Conservation (phyloP, 2,329 filamentous ascomycete genomes). For the Cladosporium sp. region DNA sequence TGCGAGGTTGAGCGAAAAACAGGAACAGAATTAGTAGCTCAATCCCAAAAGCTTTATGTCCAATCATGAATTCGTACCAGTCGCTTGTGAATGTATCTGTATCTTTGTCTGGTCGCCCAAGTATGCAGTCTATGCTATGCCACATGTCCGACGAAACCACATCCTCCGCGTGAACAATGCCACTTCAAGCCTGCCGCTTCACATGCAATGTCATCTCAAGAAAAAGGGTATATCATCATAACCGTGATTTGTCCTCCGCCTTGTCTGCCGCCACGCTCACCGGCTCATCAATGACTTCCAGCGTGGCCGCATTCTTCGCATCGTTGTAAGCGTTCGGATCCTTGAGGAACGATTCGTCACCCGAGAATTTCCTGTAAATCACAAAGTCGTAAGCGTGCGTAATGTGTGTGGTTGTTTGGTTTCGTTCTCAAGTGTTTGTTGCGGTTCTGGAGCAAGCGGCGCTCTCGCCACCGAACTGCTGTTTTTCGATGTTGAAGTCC, state of each 20-base stretch:
- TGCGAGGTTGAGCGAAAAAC: conserved; percentile 6
- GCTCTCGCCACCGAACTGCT: conserved; percentile 11
- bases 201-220: background rate
- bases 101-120: background rate
- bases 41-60: conserved; percentile 14
- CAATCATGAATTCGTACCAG: conserved; percentile 7
- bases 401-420: conserved; percentile 1
- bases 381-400: conserved; percentile 16
- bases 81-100: background rate
- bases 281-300: conserved; percentile 10
- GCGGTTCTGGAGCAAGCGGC: background rate
- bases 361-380: conserved; percentile 51
- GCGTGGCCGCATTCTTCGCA: conserved; percentile 23
- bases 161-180: background rate
- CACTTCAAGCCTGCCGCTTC: background rate
- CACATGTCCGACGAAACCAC: background rate
- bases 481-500: conserved; percentile 36
- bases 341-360: conserved; percentile 57
- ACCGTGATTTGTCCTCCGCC: conserved; percentile 16
- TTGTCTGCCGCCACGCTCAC: background rate
- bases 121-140: background rate
- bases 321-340: conserved; percentile 43
- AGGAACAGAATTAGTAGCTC: conserved; percentile 20
- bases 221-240: conserved; percentile 19
- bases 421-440: conserved; percentile 1